These are phyloP conservation scores for Septoria linicola DNA, from an alignment of 2,329 filamentous ascomycete genomes.

Conservation along the genomic window DNA sequence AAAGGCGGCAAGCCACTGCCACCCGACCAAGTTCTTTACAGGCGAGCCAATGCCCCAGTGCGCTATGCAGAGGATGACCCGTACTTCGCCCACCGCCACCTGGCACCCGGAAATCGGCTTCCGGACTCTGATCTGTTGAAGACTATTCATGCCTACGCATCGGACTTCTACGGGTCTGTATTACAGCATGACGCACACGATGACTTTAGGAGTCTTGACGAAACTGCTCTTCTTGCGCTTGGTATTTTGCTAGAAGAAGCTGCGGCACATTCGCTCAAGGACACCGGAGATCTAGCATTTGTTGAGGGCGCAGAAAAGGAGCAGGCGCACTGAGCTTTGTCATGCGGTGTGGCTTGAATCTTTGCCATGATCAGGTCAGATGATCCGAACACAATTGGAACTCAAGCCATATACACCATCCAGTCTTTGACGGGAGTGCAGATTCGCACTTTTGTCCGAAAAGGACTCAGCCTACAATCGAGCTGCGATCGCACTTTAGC, in stretches of 20 bases:
- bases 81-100: slow-evolving; percentile 63
- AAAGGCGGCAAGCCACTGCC: slow-evolving; percentile 48
- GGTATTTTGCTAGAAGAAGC: slow-evolving; percentile 74
- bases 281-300: slow-evolving; percentile 68
- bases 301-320: slow-evolving; percentile 49
- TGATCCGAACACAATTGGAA: too few relatives aligned
- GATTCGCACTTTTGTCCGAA: too few relatives aligned
- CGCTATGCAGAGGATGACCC: slow-evolving; percentile 70
- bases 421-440: too few relatives aligned
- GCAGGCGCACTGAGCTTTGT: slow-evolving; percentile 1
- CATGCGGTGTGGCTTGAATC: too few relatives aligned
- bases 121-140: slow-evolving; percentile 70
- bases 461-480: too few relatives aligned
- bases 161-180: slow-evolving; percentile 60
- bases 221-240: slow-evolving; percentile 72
- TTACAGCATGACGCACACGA: slow-evolving; percentile 25
- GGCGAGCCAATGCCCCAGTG: slow-evolving; percentile 60
- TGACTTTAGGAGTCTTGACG: slow-evolving; percentile 66
- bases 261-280: slow-evolving; percentile 59
- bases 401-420: too few relatives aligned
- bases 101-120: slow-evolving; percentile 53
- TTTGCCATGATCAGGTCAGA: neutral
- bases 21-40: slow-evolving; percentile 71
- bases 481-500: too few relatives aligned
- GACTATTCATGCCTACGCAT: slow-evolving; percentile 66